phyloP scores from a whole-genome alignment of 2,329 filamentous ascomycete genomes.

The Ceratocystis smalleyi region DNA sequence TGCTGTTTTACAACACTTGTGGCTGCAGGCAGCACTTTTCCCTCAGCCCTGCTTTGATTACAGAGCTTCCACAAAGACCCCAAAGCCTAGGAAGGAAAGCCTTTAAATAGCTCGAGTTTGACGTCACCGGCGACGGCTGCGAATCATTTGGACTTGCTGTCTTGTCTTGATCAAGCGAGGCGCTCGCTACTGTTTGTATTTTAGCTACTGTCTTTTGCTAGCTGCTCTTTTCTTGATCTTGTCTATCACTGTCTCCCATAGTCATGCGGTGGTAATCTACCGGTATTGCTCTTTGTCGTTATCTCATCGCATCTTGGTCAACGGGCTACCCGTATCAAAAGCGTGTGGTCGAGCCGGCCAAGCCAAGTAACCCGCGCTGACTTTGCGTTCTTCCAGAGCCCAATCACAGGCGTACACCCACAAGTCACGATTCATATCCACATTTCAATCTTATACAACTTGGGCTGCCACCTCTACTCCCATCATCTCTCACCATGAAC shows the following conservation, averaged over 20 bases:
- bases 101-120: not conserved
- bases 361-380: not conserved
- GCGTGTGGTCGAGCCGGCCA: not conserved
- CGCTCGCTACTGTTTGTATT: not conserved
- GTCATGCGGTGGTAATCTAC: slow-evolving; percentile 9
- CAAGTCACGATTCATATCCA: not conserved
- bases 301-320: not conserved
- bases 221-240: no score
- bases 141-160: no score
- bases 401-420: not conserved
- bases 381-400: not conserved
- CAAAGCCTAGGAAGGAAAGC: not conserved
- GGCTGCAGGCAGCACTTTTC: not conserved
- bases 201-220: not conserved
- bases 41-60: not conserved
- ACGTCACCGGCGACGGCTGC: not conserved
- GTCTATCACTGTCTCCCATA: not conserved
- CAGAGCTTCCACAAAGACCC: not conserved
- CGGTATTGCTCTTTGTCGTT: not conserved
- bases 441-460: not conserved
- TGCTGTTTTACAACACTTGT: no score
- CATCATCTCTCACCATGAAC: slow-evolving; percentile 49
- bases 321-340: not conserved
- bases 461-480: not conserved
- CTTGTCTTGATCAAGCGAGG: not conserved